Conservation (phyloP, 768 basidiomycete genomes). For the Ramaria sp. region DNA sequence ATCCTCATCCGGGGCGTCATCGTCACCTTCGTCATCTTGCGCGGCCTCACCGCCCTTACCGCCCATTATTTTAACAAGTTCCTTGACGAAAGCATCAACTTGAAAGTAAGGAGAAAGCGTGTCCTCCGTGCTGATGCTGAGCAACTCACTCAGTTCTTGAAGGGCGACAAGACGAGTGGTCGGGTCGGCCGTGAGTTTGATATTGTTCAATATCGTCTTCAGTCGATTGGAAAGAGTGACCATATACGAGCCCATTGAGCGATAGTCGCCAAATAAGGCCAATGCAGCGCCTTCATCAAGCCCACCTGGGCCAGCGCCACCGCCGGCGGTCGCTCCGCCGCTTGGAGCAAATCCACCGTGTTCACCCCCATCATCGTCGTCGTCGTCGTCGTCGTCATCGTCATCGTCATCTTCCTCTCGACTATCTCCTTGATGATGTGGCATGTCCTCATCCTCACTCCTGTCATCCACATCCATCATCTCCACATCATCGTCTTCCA, state of each 20-base stretch:
- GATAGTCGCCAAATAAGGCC: slow-evolving; percentile 56
- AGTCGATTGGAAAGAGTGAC: slow-evolving; percentile 77
- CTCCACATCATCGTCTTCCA: slow-evolving; percentile 63
- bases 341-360: slow-evolving; percentile 19
- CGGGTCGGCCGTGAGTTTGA: slow-evolving; percentile 75
- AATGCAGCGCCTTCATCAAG: slow-evolving; percentile 31
- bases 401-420: slow-evolving; percentile 34
- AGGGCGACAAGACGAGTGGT: slow-evolving; percentile 81
- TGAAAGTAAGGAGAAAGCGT: slow-evolving; percentile 94
- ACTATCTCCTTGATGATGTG: slow-evolving; percentile 35
- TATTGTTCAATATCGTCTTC: slow-evolving; percentile 83
- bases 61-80: slow-evolving; percentile 84
- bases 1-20: slow-evolving; percentile 65
- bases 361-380: slow-evolving; percentile 13
- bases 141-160: slow-evolving; percentile 88
- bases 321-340: slow-evolving; percentile 15
- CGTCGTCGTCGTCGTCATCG: slow-evolving; percentile 33
- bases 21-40: slow-evolving; percentile 64
- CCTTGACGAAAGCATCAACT: slow-evolving; percentile 83
- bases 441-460: slow-evolving; percentile 34
- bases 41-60: slow-evolving; percentile 62
- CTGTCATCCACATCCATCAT: slow-evolving; percentile 60
- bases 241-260: slow-evolving; percentile 88
- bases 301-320: slow-evolving; percentile 22
- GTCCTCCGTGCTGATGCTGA: slow-evolving; percentile 96